Evolutionary conservation across 352 stramenopile species (phyloP), one percentile per base, ranked within the genome.

Genomic region (Pythium angustatum): DNA sequence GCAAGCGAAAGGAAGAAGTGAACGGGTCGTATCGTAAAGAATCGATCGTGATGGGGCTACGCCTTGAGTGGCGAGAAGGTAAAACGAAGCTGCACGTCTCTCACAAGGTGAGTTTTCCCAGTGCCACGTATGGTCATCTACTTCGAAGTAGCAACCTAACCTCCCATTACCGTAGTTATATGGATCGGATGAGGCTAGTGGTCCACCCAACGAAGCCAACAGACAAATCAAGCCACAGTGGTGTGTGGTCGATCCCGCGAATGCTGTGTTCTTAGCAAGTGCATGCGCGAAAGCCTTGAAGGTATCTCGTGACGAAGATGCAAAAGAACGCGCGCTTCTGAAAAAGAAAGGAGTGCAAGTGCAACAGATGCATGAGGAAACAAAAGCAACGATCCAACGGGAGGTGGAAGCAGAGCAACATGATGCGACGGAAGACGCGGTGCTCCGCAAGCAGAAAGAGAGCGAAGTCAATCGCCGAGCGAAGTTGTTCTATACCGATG

Each of bases 21-120:
- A 26, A 12, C 22, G 52, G 41, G 7, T 62, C 64, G 0, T 78
- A 77, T 27, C 63, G 51, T 10, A 76, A 65, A 45, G 76, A 83
- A 41, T 70, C 68, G 0, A 72, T 93, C 26, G 66, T 91, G 3
- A 47, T 84, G 15, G 77, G 74, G 0, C 66, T 91, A 38, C 78
- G 83, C 12, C 75, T 88, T n/a, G 85, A 93, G 64, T 92, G 81
- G 81, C 63, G 79, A 30, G 72, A 90, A 58, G 85, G 71, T 8
- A 77, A 77, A 50, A 87, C 81, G 9, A 87, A 89, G 51, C 65
- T 93, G 10, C 59, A 80, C 12, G 64, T 85, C 5, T 75, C 69
- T 31, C 79, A 93, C 50, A 87, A 91, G 78, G 82, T 90, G 55
- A 36, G 58, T 38, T 19, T n/a, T n/a, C n/a, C n/a, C n/a, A n/a